Conservation (phyloP, 805 yeast genomes). For the Tetrapisispora arboricola region DNA sequence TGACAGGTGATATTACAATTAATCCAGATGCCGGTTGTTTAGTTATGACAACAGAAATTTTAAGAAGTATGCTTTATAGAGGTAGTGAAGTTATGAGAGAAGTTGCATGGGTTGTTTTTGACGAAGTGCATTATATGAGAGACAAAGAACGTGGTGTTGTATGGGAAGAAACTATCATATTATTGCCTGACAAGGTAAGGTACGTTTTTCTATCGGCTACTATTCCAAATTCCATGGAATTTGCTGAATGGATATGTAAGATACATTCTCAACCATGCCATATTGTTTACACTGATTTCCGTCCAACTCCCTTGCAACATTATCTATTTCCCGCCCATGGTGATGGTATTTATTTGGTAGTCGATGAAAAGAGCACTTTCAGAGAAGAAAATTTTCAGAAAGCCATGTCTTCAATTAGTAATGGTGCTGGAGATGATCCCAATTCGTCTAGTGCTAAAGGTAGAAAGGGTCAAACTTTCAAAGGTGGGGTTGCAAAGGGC, state of each 20-base stretch:
- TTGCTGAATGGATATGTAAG: slow-evolving; percentile 97
- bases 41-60: slow-evolving; percentile 98
- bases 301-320: slow-evolving; percentile 98
- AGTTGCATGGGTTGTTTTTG: slow-evolving; percentile 97
- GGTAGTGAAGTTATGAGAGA: slow-evolving; percentile 98
- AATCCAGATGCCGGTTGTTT: slow-evolving; percentile 97
- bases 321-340: slow-evolving; percentile 98
- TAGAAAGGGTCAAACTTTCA: slow-evolving; percentile 72
- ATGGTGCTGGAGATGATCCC: slow-evolving; percentile 77
- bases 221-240: slow-evolving; percentile 95
- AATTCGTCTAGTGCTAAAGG: slow-evolving; percentile 44
- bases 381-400: slow-evolving; percentile 97
- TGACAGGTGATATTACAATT: slow-evolving; percentile 98
- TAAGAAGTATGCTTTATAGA: slow-evolving; percentile 90
- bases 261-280: slow-evolving; percentile 96
- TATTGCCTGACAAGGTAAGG: slow-evolving; percentile 91
- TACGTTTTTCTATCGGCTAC: slow-evolving; percentile 93
- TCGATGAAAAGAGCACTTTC: slow-evolving; percentile 92
- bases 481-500: slow-evolving; percentile 64
- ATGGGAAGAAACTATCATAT: slow-evolving; percentile 97
- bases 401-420: slow-evolving; percentile 91
- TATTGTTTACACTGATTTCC: slow-evolving; percentile 95
- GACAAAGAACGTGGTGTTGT: slow-evolving; percentile 98
- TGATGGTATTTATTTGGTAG: slow-evolving; percentile 94
- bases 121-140: slow-evolving; percentile 97